phyloP scores from a whole-genome alignment of 306 rosid species.

The Adenanthera pavonina region DNA sequence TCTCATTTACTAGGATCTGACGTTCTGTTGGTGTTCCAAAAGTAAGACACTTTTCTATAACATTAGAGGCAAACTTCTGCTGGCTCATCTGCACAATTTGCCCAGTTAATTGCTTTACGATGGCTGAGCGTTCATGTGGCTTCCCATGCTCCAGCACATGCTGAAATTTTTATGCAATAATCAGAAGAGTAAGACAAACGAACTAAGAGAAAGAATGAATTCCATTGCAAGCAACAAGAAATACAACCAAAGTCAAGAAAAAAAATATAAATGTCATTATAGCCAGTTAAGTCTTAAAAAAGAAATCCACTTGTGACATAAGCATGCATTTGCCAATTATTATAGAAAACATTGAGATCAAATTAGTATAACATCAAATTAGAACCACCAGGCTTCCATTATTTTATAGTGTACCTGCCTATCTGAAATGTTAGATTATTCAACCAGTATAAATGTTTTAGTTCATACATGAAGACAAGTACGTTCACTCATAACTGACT shows the following conservation, averaged over 20 bases:
- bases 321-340: constrained; percentile 9
- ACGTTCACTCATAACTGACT: neutral
- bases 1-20: constrained; percentile 80
- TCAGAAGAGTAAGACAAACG: constrained; percentile 11
- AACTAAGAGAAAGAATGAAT: neutral
- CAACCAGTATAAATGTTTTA: neutral
- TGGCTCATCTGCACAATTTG: constrained; percentile 96
- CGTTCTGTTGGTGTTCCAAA: constrained; percentile 89
- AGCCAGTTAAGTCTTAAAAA: neutral
- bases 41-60: constrained; percentile 85
- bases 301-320: neutral
- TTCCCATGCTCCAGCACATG: constrained; percentile 98
- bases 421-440: neutral
- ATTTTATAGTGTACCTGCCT: constrained; percentile 19
- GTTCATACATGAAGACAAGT: neutral
- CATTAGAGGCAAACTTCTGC: constrained; percentile 98
- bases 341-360: neutral
- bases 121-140: constrained; percentile 84
- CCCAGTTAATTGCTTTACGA: constrained; percentile 86
- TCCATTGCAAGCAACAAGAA: neutral
- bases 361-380: neutral
- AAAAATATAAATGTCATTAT: neutral
- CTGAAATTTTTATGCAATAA: constrained; percentile 47
- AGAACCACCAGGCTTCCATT: neutral
- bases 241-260: neutral